phyloP scores from a whole-genome alignment of 2,329 filamentous ascomycete genomes.

The Bipolaris gigantea region DNA sequence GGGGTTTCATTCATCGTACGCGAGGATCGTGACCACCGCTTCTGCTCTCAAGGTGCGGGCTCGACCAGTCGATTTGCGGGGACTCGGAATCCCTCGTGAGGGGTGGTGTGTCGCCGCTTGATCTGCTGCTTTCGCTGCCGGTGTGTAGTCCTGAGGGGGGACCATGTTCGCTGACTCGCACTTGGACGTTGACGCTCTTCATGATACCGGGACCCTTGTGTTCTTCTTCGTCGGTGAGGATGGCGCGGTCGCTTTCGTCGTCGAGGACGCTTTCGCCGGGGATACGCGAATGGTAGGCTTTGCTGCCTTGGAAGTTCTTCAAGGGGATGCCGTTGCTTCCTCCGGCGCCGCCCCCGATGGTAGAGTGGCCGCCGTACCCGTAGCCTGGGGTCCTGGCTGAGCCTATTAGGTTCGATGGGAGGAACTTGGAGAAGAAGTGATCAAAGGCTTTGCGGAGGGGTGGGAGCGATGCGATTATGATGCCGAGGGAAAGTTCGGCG shows the following conservation, averaged over 20 bases:
- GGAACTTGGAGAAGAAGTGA: conserved; percentile 18
- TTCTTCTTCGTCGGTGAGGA: conserved; percentile 25
- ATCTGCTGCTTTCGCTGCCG: not conserved
- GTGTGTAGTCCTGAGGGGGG: not conserved
- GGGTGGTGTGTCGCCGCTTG: not conserved
- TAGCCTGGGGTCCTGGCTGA: conserved; percentile 15
- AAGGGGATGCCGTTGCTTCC: conserved; percentile 14
- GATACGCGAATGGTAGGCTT: conserved; percentile 25
- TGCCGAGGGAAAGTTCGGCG: conserved; percentile 27
- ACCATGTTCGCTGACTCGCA: conserved; percentile 19
- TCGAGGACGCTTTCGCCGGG: conserved; percentile 28
- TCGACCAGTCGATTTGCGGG: not conserved
- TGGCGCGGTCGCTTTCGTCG: conserved; percentile 33
- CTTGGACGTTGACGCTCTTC: conserved; percentile 30
- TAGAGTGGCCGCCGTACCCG: conserved; percentile 15
- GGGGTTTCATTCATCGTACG: no score
- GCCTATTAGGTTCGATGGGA: conserved; percentile 18
- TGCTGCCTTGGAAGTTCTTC: conserved; percentile 20
- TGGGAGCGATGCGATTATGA: conserved; percentile 28
- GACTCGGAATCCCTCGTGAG: not conserved
- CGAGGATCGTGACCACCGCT: no score
- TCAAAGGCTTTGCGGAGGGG: conserved; percentile 34
- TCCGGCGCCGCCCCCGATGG: not conserved
- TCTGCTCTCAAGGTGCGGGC: not conserved
- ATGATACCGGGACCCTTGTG: conserved; percentile 24